Evolutionary conservation across 768 basidiomycete genomes (phyloP), one percentile per base, ranked within the genome.

Genomic region (Multifurca ochricompacta): DNA sequence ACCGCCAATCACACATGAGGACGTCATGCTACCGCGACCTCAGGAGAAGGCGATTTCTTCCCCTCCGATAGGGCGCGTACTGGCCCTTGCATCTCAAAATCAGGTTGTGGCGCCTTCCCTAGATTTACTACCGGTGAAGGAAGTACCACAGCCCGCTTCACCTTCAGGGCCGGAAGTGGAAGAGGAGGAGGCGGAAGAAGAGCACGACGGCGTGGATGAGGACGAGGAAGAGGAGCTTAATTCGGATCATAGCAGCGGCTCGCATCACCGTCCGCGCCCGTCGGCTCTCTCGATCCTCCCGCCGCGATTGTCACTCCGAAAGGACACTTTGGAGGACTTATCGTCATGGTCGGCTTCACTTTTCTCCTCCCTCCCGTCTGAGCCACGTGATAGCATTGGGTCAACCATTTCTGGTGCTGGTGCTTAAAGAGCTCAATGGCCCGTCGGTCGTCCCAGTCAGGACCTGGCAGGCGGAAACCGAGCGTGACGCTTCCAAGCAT

Each of bases 291-390:
- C 60, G 30, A 54, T 61, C 27, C 45, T 52, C 13, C 60, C 60
- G 14, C 60, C 60, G 13, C 58, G 60, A 10, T 16, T 61, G 23
- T 61, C 60, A 3, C 59, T 61, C 27, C 58, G 60, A 27, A 53
- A 51, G 39, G 60, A 61, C 43, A 48, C 43, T 4, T 11, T 61
- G 13, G 60, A 59, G 2, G 60, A 61, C 30, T 27, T 61, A 23
- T 61, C 60, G 4, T 56, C 46, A 9, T 61, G 60, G 60, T 60
- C 60, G 13, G 58, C 50, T 13, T 59, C 60, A 3, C 43, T 61
- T 6, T 61, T 61, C 36, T 61, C 60, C 1, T 59, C 60, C 18
- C 47, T 61, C 6, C 60, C 60, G 5, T 54, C 59, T 37, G 39
- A 39, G 8, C 28, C 46, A 27, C 35, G 47, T 6, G 47, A 31